phyloP scores from a whole-genome alignment of 257 asterid genomes.

The Scutellaria minor region DNA sequence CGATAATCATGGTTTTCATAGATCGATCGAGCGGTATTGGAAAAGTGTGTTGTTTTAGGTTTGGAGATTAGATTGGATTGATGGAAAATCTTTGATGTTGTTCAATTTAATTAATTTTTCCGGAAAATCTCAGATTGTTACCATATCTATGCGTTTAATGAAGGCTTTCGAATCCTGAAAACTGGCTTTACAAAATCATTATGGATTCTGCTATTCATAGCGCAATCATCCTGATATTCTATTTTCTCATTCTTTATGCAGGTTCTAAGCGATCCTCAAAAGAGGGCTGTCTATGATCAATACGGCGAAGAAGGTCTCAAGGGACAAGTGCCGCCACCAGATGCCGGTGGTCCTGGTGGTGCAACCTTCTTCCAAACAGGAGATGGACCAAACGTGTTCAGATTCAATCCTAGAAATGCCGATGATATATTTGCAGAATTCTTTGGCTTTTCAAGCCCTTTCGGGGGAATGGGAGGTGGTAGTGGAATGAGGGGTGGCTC shows the following conservation, averaged over 20 bases:
- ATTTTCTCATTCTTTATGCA: constrained; percentile 23
- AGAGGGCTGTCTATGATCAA: constrained; percentile 81
- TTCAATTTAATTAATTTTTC: neutral
- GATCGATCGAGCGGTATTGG: neutral
- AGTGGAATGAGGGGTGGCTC: constrained; percentile 62
- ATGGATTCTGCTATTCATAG: neutral
- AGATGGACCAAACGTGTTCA: constrained; percentile 69
- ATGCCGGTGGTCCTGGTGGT: constrained; percentile 64
- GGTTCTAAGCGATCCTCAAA: constrained; percentile 89
- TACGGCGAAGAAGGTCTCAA: constrained; percentile 93
- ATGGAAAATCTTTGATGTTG: neutral
- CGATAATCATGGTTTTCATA: neutral
- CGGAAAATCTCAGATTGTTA: neutral
- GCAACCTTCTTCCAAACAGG: constrained; percentile 74
- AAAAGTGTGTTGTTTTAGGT: neutral
- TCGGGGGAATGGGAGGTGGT: constrained; percentile 72
- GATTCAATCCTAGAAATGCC: constrained; percentile 84
- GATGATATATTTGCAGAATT: constrained; percentile 80
- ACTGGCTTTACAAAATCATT: neutral
- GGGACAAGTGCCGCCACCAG: constrained; percentile 85
- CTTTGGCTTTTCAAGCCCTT: constrained; percentile 73
- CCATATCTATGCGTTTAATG: neutral
- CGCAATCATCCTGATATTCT: neutral
- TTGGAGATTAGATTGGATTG: neutral
- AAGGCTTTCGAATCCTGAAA: neutral